Evolutionary conservation across 2,329 filamentous ascomycete genomes (phyloP).

Genomic region (Ascochyta fabae): DNA sequence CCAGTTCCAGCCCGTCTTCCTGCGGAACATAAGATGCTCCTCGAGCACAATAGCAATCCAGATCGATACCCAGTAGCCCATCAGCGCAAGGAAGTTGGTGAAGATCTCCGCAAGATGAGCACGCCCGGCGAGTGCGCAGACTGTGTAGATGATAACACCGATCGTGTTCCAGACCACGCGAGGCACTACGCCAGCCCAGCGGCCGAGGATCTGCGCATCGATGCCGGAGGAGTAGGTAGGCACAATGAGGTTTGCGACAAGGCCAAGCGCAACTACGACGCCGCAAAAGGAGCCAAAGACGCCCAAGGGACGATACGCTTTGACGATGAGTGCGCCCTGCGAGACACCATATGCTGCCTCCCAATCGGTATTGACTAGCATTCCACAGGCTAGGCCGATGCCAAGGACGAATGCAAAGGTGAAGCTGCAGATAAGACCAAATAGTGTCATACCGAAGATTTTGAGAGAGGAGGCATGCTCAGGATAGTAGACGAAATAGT

Average conservation of each 20-base stretch:
- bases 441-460: constrained; percentile 64
- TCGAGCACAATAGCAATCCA: constrained; percentile 68
- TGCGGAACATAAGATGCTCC: constrained; percentile 68
- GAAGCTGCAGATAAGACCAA: constrained; percentile 64
- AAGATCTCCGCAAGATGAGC: constrained; percentile 68
- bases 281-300: constrained; percentile 71
- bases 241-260: constrained; percentile 70
- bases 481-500: constrained; percentile 73
- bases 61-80: constrained; percentile 74
- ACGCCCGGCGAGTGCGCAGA: constrained; percentile 69
- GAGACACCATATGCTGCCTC: constrained; percentile 63
- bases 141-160: constrained; percentile 66
- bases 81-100: constrained; percentile 71
- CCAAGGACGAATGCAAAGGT: constrained; percentile 67
- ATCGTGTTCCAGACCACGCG: constrained; percentile 70
- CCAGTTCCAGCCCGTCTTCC: constrained; percentile 63
- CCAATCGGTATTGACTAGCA: constrained; percentile 61
- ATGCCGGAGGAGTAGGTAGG: constrained; percentile 68
- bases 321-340: constrained; percentile 69
- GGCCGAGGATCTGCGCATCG: constrained; percentile 71
- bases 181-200: constrained; percentile 64
- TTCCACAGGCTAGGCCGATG: constrained; percentile 67
- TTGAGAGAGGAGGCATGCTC: constrained; percentile 58
- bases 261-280: constrained; percentile 67
- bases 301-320: constrained; percentile 65